Evolutionary conservation across 75 land plant species (phyloP).

Genomic region (Pinus taeda): DNA sequence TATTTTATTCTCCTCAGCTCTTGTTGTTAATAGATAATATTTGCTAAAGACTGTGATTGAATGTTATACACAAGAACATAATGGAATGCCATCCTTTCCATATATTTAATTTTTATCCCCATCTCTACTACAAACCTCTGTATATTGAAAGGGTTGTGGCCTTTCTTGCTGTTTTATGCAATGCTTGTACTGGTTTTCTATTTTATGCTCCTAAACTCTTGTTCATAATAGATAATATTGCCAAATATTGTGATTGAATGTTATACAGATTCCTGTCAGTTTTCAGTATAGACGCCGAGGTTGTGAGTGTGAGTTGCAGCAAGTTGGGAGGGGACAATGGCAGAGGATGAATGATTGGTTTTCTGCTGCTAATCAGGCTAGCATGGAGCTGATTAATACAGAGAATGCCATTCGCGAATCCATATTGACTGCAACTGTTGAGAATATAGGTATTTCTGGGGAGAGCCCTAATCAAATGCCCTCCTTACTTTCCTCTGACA

Average conservation of each 20-base stretch:
- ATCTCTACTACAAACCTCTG: constrained; percentile 24
- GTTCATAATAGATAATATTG: too few relatives aligned
- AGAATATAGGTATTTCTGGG: neutral
- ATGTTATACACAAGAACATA: constrained; percentile 15
- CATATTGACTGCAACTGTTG: neutral
- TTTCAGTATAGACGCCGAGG: constrained; percentile 61
- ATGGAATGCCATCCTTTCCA: constrained; percentile 25
- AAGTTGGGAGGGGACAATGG: constrained; percentile 35
- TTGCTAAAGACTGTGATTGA: neutral
- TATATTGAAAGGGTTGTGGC: constrained; percentile 4
- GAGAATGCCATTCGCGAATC: constrained; percentile 21
- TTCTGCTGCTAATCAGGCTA: constrained; percentile 25
- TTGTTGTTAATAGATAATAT: neutral
- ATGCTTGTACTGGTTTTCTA: constrained; percentile 16
- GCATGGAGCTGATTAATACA: constrained; percentile 14
- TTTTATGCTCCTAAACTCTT: neutral
- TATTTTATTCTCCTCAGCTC: neutral
- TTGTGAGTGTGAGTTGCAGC: constrained; percentile 29
- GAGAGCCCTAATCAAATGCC: constrained; percentile 40
- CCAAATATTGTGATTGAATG: too few relatives aligned
- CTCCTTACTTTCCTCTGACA: constrained; percentile 36
- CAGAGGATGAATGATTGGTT: too few relatives aligned
- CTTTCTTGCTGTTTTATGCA: constrained; percentile 21
- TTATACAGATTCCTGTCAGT: constrained; percentile 79
- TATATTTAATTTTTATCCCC: constrained; percentile 9